Evolutionary conservation across 495 filamentous ascomycete genomes (phyloP).

Genomic region (Aspergillus diversus): DNA sequence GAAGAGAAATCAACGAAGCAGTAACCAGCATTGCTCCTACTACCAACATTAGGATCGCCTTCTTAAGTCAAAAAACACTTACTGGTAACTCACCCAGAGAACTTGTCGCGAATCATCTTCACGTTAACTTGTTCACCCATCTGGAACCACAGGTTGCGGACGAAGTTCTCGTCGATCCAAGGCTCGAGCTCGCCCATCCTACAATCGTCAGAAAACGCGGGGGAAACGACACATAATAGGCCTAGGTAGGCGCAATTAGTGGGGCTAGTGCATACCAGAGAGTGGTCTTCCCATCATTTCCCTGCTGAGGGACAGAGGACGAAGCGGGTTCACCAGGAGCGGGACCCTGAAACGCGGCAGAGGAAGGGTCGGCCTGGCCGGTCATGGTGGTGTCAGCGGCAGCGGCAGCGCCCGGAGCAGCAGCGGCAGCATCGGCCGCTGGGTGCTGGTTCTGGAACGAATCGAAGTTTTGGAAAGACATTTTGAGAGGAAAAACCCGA

Average conservation of each 20-base stretch:
- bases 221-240: neutral
- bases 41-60: conserved; percentile 53
- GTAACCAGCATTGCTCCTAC: conserved; percentile 92
- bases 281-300: conserved; percentile 74
- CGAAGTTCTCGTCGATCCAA: conserved; percentile 99
- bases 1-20: conserved; percentile 95
- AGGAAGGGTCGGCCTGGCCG: conserved; percentile 57
- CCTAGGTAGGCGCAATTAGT: neutral
- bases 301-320: conserved; percentile 57
- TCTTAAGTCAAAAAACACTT: conserved; percentile 11
- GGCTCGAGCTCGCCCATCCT: conserved; percentile 99
- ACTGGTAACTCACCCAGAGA: conserved; percentile 81
- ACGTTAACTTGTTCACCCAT: conserved; percentile 95
- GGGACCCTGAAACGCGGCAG: conserved; percentile 57
- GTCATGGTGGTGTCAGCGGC: conserved; percentile 55
- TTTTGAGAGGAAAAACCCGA: conserved; percentile 38
- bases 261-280: conserved; percentile 63
- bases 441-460: conserved; percentile 58
- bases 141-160: conserved; percentile 89
- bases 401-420: conserved; percentile 55
- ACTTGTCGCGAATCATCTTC: conserved; percentile 99
- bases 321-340: conserved; percentile 56
- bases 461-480: conserved; percentile 66
- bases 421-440: conserved; percentile 55
- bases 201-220: conserved; percentile 12